Conservation (phyloP, 495 filamentous ascomycete genomes). For the Endocarpon pusillum region DNA sequence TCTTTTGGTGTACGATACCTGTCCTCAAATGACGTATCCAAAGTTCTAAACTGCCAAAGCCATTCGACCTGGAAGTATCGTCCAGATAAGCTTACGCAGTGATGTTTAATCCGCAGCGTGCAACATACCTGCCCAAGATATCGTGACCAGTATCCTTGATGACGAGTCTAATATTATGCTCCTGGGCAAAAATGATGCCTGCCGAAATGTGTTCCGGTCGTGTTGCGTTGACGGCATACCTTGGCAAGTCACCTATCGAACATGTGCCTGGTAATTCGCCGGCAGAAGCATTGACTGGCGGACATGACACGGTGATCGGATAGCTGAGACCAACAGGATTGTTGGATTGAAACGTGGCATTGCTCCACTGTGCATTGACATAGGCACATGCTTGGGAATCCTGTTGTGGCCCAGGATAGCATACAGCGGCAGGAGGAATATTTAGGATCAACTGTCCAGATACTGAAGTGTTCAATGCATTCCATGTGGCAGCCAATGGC, state of each 20-base stretch:
- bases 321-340: slow-evolving; percentile 18
- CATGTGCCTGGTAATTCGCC: slow-evolving; percentile 5
- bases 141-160: slow-evolving; percentile 40
- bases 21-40: slow-evolving; percentile 21
- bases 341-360: slow-evolving; percentile 13
- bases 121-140: slow-evolving; percentile 12
- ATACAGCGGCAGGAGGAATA: slow-evolving; percentile 35
- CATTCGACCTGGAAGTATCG: too few relatives aligned
- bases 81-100: background rate
- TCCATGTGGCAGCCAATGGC: slow-evolving; percentile 23
- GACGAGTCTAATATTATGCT: slow-evolving; percentile 35
- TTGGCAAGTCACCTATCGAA: slow-evolving; percentile 12
- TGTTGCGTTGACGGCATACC: slow-evolving; percentile 20
- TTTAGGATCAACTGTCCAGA: slow-evolving; percentile 34
- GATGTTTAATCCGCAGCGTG: background rate
- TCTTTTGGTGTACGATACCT: slow-evolving; percentile 15
- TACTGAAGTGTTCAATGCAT: slow-evolving; percentile 24
- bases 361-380: slow-evolving; percentile 14
- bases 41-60: slow-evolving; percentile 20
- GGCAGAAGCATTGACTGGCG: slow-evolving; percentile 13
- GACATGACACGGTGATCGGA: slow-evolving; percentile 15
- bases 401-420: slow-evolving; percentile 26
- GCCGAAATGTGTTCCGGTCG: slow-evolving; percentile 12
- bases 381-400: slow-evolving; percentile 13
- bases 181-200: slow-evolving; percentile 23